Base-by-base conservation (phyloP, 1,139 yeast genomes). In the Taphrina confusa region DNA sequence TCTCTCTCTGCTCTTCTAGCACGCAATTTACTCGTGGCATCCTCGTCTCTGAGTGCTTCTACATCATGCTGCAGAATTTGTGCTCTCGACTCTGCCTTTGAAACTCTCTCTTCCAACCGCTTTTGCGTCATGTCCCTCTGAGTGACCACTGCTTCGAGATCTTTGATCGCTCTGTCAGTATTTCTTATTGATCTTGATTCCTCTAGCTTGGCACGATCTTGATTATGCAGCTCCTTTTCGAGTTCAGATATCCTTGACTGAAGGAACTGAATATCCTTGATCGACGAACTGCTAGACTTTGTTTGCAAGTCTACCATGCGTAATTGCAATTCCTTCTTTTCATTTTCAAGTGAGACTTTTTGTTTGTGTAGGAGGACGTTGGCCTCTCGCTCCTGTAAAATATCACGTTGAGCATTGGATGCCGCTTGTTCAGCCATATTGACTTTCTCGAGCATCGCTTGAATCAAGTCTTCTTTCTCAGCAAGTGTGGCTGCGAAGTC, bases 31-130 rank as follows among this genome's bases (percentile, higher is more conserved):
- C 25, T 44, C 22, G 57, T 52, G 20, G 54, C 54, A 11, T 56
- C 60, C 20, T 37, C 23, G 23, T 37, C 57, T 9, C 52, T 40
- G 63, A 80, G 68, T 16, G 70, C 66, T 34, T 74, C 76, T 28
- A 80, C 68, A 6, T 74, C 74, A 12, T 68, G 69, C 55, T 75
- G 74, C 54, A 79, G 64, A 44, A 75, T 72, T 46, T 69, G 69
- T 40, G 77, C 71, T 42, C 74, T 74, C 18, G 69, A 66, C 42
- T 75, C 77, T 27, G 70, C 68, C 60, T 70, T 69, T 6, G 66
- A 55, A 23, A 71, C 62, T 46, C 73, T 75, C 12, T 71, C 74
- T 47, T 71, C 70, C 37, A 71, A 64, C 27, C 66, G 68, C 57
- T 63, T 66, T 11, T 66, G 63, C 11, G 64, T 65, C 16, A 33